These are phyloP conservation scores for Fusarium sp. DNA, from an alignment of 2,329 filamentous ascomycete genomes.

Conservation along the genomic window DNA sequence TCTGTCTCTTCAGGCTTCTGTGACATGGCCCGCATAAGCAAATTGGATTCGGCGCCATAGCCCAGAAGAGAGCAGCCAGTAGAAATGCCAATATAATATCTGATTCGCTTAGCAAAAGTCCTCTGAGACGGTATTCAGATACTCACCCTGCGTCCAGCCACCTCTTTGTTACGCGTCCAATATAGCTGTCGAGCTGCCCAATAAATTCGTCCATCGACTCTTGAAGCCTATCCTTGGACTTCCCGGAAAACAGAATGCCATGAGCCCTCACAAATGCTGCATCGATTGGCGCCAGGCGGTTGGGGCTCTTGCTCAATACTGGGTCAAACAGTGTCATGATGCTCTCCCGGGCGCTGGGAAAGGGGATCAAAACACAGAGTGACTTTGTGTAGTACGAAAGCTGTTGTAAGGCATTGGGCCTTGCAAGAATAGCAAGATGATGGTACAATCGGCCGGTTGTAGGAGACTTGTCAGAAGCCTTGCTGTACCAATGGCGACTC, in stretches of 20 bases:
- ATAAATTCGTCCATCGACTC: conserved; percentile 63
- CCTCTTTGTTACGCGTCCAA: conserved; percentile 61
- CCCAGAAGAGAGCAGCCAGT: conserved; percentile 49
- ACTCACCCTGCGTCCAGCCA: conserved; percentile 64
- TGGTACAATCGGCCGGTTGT: conserved; percentile 85
- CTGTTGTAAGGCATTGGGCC: conserved; percentile 77
- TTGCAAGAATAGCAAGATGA: conserved; percentile 83
- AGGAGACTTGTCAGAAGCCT: conserved; percentile 81
- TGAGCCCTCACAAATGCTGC: conserved; percentile 72
- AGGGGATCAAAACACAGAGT: conserved; percentile 75
- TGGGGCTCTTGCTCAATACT: conserved; percentile 55
- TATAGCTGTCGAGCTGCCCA: conserved; percentile 65
- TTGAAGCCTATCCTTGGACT: conserved; percentile 59
- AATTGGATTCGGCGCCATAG: conserved; percentile 56
- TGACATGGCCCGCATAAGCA: conserved; percentile 56
- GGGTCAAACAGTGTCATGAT: conserved; percentile 78
- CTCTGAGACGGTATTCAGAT: not conserved
- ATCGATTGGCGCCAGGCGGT: conserved; percentile 59
- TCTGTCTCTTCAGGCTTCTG: conserved; percentile 45
- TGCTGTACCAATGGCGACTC: conserved; percentile 85
- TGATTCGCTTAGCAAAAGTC: conserved; percentile 19
- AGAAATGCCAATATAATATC: conserved; percentile 51
- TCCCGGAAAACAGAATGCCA: conserved; percentile 71
- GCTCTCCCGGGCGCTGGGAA: conserved; percentile 75
- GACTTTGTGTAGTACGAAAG: conserved; percentile 79